phyloP scores from a whole-genome alignment of 306 rosid species.

The Fragaria nilgerrensis region DNA sequence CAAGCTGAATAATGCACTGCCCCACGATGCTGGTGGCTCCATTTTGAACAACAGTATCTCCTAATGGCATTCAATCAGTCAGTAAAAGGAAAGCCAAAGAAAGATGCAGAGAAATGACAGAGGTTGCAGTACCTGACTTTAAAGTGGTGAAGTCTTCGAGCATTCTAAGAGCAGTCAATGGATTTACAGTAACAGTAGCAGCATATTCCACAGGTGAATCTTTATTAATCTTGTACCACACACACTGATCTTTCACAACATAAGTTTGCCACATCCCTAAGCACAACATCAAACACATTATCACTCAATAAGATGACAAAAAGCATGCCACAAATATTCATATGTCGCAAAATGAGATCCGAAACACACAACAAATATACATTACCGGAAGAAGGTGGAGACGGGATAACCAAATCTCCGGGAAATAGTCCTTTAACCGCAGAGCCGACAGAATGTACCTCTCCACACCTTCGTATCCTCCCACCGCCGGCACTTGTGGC shows the following conservation, averaged over 20 bases:
- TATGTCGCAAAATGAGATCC: not conserved
- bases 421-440: slow-evolving; percentile 53
- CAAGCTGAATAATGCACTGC: slow-evolving; percentile 92
- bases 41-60: slow-evolving; percentile 89
- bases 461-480: slow-evolving; percentile 94
- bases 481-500: slow-evolving; percentile 82
- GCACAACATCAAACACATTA: slow-evolving; percentile 10
- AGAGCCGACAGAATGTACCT: slow-evolving; percentile 67
- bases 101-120: slow-evolving; percentile 1
- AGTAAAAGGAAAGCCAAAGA: slow-evolving; percentile 10
- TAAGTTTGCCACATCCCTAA: slow-evolving; percentile 94
- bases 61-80: slow-evolving; percentile 36
- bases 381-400: slow-evolving; percentile 83
- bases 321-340: not conserved
- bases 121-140: slow-evolving; percentile 52
- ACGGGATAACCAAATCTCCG: slow-evolving; percentile 92
- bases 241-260: slow-evolving; percentile 66
- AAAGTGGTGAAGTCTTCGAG: slow-evolving; percentile 67
- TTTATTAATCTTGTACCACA: slow-evolving; percentile 76
- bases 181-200: slow-evolving; percentile 84
- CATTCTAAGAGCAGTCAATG: slow-evolving; percentile 86
- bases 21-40: slow-evolving; percentile 99
- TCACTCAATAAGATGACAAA: slow-evolving; percentile 8
- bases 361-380: slow-evolving; percentile 26
- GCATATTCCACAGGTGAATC: slow-evolving; percentile 79